Evolutionary conservation across 257 asterid species (phyloP).

Genomic region (Plantago major): DNA sequence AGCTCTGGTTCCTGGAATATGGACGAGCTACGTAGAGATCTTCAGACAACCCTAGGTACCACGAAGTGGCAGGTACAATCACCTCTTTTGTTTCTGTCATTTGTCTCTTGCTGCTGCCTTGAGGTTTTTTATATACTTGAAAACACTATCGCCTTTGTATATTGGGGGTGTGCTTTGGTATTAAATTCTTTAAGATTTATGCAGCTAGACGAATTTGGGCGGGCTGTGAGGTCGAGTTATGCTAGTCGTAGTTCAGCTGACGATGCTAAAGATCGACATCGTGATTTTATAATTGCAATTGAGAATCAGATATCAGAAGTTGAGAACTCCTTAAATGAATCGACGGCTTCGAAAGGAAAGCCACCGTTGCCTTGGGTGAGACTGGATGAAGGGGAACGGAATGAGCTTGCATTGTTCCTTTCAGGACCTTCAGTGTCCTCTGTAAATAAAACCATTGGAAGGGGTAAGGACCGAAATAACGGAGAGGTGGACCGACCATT

Average conservation of each 20-base stretch:
- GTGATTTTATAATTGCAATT: constrained; percentile 58
- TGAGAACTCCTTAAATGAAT: constrained; percentile 52
- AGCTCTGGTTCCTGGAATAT: constrained; percentile 53
- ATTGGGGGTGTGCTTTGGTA: background rate
- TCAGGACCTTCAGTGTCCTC: constrained; percentile 37
- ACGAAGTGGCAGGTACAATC: constrained; percentile 85
- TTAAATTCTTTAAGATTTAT: constrained; percentile 17
- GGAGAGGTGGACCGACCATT: constrained; percentile 28
- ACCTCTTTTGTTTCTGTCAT: background rate
- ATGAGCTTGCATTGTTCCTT: constrained; percentile 82
- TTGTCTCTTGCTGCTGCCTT: background rate
- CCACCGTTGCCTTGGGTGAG: constrained; percentile 90
- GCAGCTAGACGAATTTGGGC: constrained; percentile 90
- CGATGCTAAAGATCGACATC: constrained; percentile 75
- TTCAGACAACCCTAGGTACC: constrained; percentile 75
- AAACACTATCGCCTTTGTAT: background rate
- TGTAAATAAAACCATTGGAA: constrained; percentile 19
- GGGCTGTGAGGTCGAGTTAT: constrained; percentile 77
- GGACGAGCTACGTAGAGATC: constrained; percentile 74
- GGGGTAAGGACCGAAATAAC: constrained; percentile 25
- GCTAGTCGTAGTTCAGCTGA: constrained; percentile 34
- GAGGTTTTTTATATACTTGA: no score
- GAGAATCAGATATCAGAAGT: constrained; percentile 57
- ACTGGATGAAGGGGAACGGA: constrained; percentile 70
- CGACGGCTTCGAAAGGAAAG: constrained; percentile 52